These are phyloP conservation scores for Ceriops decandra DNA, from an alignment of 345 rosid species.

Conservation along the genomic window DNA sequence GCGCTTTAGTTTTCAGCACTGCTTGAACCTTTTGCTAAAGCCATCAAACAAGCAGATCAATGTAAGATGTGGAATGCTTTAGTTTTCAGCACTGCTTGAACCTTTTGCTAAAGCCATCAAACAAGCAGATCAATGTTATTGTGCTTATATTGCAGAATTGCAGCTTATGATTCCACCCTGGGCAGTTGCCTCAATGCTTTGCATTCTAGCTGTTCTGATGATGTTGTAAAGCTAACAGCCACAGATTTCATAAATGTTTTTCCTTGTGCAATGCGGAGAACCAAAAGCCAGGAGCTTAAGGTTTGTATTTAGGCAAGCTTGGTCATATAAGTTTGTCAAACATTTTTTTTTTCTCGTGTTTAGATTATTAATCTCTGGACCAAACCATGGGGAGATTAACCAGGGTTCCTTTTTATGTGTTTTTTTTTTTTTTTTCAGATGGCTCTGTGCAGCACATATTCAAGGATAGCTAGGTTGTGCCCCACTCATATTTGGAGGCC, in stretches of 20 bases:
- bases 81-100: too few species aligned
- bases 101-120: conserved; percentile 2
- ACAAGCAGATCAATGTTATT: neutral
- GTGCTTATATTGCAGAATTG: conserved; percentile 47
- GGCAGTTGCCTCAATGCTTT: conserved; percentile 66
- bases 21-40: neutral
- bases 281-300: conserved; percentile 82
- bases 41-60: too few species aligned
- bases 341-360: neutral
- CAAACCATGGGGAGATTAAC: neutral
- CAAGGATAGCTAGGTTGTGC: conserved; percentile 64
- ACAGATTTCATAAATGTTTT: conserved; percentile 52
- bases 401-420: neutral
- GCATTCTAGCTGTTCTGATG: conserved; percentile 67
- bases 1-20: too few species aligned
- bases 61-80: too few species aligned
- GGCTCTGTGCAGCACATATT: conserved; percentile 69
- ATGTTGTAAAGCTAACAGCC: conserved; percentile 65
- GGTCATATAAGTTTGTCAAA: neutral
- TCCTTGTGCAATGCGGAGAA: conserved; percentile 56
- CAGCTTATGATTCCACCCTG: conserved; percentile 66
- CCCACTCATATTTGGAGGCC: conserved; percentile 84
- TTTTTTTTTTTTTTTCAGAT: conserved; percentile 39
- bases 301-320: conserved; percentile 35
- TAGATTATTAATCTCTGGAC: neutral